Base-by-base conservation (phyloP, 768 basidiomycete species). In the Lactarius pseudohatsudake region DNA sequence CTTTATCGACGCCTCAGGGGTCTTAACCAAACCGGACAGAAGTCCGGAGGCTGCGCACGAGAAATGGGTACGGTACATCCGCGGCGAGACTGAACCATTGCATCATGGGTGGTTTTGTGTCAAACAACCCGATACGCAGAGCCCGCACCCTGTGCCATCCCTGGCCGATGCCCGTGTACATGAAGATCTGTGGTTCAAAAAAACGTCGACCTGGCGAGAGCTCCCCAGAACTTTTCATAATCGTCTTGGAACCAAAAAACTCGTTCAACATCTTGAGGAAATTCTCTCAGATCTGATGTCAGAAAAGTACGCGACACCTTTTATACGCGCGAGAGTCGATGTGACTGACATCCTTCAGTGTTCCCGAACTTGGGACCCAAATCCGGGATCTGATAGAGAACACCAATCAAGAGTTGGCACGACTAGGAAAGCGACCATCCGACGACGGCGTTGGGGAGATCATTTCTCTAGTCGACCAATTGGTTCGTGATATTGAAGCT, bases 301-400 rank as follows among this genome's bases (percentile, higher is more conserved):
- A 26, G 1, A 1, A 0, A 40, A 10, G 67, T 68, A 61, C 2
- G 41, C 38, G 20, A 34, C 9, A 1, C 38, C 53, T 15, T 36
- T n/a, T 26, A 18, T 26, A 16, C 16, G 7, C 18, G 62, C 61
- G 43, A 4, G 20, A 18, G 30, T 28, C 16, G 13, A 22, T n/a
- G 3, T 38, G 5, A 54, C 30, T 59, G 15, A 30, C 30, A 54
- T 30, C 20, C n/a, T 26, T 18, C 50, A 90, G 89, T 50, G 77
- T 90, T 0, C 86, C 86, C 0, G 76, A 82, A 54, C 84, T 89
- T n/a, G 79, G 81, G 53, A 74, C 80, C 0, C 86, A 88, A 67
- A 73, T 89, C 26, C 77, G 79, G 36, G 76, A 72, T 0, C 72
- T 79, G 0, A 78, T 85, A 3, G 65, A 71, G 0, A 71, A 67